These are phyloP conservation scores for Trichopus zeylanicus DNA, from an alignment of 116 monocot genomes.

Conservation along the genomic window DNA sequence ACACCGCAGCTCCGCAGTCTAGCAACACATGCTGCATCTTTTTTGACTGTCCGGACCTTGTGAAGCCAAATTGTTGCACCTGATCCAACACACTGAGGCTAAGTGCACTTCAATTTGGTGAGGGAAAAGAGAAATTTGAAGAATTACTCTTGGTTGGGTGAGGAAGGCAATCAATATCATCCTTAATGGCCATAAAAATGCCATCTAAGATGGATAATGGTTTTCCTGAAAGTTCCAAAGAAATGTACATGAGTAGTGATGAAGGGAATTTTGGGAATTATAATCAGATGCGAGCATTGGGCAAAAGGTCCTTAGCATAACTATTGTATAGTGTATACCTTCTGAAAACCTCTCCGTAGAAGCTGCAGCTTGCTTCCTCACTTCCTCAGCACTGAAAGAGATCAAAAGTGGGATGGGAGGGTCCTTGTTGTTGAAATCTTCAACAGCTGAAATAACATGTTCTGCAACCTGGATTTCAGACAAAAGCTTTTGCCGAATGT, in stretches of 20 bases:
- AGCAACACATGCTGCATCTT: conserved; percentile 89
- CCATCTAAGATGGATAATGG: conserved; percentile 89
- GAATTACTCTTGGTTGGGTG: conserved; percentile 68
- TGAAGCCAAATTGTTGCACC: conserved; percentile 82
- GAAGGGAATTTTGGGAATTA: neutral
- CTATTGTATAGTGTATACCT: conserved; percentile 25
- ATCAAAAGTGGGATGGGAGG: conserved; percentile 70
- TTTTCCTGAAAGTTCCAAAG: conserved; percentile 36
- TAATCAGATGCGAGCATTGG: no score
- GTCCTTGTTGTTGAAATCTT: conserved; percentile 47
- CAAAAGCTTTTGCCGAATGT: neutral
- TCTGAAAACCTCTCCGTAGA: conserved; percentile 74
- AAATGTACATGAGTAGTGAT: neutral
- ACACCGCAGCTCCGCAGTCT: conserved; percentile 88
- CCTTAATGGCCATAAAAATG: conserved; percentile 88
- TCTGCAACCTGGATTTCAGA: conserved; percentile 62
- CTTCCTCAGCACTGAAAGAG: conserved; percentile 59
- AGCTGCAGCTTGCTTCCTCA: conserved; percentile 79
- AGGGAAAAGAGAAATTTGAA: neutral
- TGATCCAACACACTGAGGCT: conserved; percentile 16
- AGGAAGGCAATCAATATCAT: conserved; percentile 95
- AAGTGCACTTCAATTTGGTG: neutral
- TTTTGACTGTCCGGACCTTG: conserved; percentile 40
- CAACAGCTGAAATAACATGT: conserved; percentile 64
- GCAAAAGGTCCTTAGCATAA: neutral